A percentile compares a stretch with the other conserved stretches of the same genome.
Evolutionary conservation across 495 filamentous ascomycete genomes (phyloP).

Genomic region (Podospora fimiseda): DNA sequence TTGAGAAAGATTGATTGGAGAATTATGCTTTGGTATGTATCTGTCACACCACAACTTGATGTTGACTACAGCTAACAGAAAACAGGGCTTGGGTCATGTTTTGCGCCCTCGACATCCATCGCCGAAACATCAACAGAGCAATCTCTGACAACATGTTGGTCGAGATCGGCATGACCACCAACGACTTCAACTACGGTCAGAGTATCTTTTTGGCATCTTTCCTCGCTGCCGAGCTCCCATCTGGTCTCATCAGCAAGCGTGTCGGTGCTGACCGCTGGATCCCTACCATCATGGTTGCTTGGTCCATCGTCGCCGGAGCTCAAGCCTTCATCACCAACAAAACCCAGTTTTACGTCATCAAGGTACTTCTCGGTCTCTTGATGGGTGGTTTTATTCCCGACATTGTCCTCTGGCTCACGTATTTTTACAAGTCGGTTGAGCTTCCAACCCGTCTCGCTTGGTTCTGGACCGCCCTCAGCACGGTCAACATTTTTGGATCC

Average conservation of each 20-base stretch:
- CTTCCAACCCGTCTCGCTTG: slow-evolving; percentile 43
- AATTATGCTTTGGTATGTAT: slow-evolving; percentile 24
- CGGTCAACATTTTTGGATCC: slow-evolving; percentile 42
- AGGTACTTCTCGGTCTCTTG: slow-evolving; percentile 40
- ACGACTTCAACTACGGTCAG: slow-evolving; percentile 42
- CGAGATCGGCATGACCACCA: slow-evolving; percentile 38
- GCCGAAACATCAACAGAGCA: slow-evolving; percentile 41
- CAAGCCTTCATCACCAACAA: slow-evolving; percentile 35
- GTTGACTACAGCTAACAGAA: neutral
- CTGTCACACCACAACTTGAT: neutral
- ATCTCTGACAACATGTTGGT: slow-evolving; percentile 40
- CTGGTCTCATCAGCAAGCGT: slow-evolving; percentile 42
- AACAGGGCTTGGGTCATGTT: slow-evolving; percentile 39
- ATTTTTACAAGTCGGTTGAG: slow-evolving; percentile 48
- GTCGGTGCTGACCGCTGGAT: slow-evolving; percentile 44
- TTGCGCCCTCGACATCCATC: slow-evolving; percentile 39
- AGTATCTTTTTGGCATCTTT: slow-evolving; percentile 43
- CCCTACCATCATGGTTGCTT: slow-evolving; percentile 41
- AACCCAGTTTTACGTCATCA: slow-evolving; percentile 35
- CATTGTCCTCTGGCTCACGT: slow-evolving; percentile 47
- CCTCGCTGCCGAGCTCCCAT: slow-evolving; percentile 42
- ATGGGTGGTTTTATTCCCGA: slow-evolving; percentile 49
- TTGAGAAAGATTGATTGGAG: slow-evolving; percentile 39
- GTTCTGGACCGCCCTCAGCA: slow-evolving; percentile 46
- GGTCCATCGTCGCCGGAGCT: slow-evolving; percentile 35